These are phyloP conservation scores for Cytospora piceicola DNA, from an alignment of 2,329 filamentous ascomycete species.

Conservation along the genomic window DNA sequence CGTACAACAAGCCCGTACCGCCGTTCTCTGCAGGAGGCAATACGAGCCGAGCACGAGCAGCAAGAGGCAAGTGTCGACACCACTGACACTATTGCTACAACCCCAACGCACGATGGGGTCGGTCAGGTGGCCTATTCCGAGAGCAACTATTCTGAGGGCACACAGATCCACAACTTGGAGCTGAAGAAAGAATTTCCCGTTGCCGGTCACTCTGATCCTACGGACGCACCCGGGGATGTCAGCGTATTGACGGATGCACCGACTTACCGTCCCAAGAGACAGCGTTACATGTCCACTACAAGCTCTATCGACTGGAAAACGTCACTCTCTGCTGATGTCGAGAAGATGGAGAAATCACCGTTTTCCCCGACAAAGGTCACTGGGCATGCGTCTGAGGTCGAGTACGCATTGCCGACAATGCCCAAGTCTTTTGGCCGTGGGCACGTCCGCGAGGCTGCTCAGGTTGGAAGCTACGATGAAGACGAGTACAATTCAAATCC, in stretches of 20 bases:
- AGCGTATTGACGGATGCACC: constrained; percentile 36
- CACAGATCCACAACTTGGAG: constrained; percentile 30
- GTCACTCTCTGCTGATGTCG: constrained; percentile 45
- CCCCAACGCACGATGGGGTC: constrained; percentile 40
- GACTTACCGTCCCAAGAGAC: constrained; percentile 38
- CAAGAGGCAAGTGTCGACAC: constrained; percentile 10
- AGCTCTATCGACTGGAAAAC: constrained; percentile 53
- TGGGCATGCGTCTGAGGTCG: constrained; percentile 36
- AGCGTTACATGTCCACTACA: constrained; percentile 45
- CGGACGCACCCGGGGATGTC: constrained; percentile 32
- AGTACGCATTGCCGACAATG: constrained; percentile 34
- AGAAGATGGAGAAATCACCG: constrained; percentile 38
- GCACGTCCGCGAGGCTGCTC: constrained; percentile 45
- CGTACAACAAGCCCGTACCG: constrained; percentile 61
- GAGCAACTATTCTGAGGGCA: constrained; percentile 53
- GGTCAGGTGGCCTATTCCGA: constrained; percentile 47
- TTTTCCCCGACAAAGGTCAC: constrained; percentile 33
- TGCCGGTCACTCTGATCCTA: background rate
- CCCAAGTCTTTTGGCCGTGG: constrained; percentile 34
- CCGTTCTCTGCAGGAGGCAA: constrained; percentile 53
- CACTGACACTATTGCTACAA: constrained; percentile 7
- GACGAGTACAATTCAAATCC: constrained; percentile 28
- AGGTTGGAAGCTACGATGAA: constrained; percentile 41
- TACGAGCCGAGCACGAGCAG: constrained; percentile 41
- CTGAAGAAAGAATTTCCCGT: constrained; percentile 17